phyloP scores from a whole-genome alignment of 176 grass and related monocot genomes.

The Tuctoria greenei region DNA sequence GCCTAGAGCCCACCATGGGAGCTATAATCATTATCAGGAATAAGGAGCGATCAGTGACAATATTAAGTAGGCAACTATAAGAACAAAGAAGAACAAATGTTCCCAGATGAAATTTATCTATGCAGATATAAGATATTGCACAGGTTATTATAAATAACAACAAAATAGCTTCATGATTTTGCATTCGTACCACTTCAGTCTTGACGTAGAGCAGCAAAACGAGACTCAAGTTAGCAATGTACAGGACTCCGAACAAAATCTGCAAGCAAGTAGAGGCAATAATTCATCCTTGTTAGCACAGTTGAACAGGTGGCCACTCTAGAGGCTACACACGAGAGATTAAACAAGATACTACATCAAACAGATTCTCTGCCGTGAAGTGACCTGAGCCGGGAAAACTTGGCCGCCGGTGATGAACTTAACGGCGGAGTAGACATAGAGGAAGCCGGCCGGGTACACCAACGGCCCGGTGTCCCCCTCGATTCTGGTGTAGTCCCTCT shows the following conservation, averaged over 20 bases:
- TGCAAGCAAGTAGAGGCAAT: conserved; percentile 40
- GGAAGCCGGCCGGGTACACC: conserved; percentile 95
- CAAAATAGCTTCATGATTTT: background rate
- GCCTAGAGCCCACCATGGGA: conserved; percentile 92
- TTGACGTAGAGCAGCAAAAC: conserved; percentile 78
- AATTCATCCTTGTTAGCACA: conserved; percentile 19
- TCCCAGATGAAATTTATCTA: background rate
- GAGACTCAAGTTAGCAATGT: conserved; percentile 76
- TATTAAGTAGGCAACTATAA: background rate
- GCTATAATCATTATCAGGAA: conserved; percentile 50
- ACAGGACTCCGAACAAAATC: conserved; percentile 82
- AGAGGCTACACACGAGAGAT: background rate
- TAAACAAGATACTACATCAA: background rate
- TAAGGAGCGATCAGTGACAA: conserved; percentile 21
- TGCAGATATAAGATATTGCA: background rate
- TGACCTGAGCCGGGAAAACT: conserved; percentile 87
- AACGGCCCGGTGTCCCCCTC: conserved; percentile 92
- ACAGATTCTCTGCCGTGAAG: background rate
- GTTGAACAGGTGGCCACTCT: background rate
- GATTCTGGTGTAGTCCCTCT: conserved; percentile 89
- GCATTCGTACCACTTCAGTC: conserved; percentile 72
- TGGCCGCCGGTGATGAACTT: conserved; percentile 75
- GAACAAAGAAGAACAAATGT: background rate
- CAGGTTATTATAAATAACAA: background rate
- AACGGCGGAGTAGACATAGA: conserved; percentile 77